Conservation (phyloP, 768 basidiomycete genomes). For the Cubamyces sp. region DNA sequence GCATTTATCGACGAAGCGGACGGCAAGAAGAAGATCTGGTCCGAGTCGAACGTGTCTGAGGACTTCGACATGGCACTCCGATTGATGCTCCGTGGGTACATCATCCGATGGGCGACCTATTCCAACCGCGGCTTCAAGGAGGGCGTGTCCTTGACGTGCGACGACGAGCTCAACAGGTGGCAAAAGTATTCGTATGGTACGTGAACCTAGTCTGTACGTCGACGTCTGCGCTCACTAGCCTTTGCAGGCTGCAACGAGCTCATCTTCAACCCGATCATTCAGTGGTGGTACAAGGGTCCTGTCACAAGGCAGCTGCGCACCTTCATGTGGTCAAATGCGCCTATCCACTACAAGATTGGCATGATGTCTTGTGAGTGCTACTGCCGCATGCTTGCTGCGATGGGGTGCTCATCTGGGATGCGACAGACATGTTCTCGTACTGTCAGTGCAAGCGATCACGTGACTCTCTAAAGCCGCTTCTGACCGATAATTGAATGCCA, state of each 20-base stretch:
- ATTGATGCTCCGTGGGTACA: conserved; percentile 66
- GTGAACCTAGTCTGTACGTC: conserved; percentile 10
- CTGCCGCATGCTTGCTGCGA: no score
- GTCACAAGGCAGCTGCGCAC: conserved; percentile 79
- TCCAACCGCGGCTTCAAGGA: conserved; percentile 87
- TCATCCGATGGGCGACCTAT: conserved; percentile 87
- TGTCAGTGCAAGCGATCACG: conserved; percentile 32
- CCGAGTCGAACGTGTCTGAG: conserved; percentile 80
- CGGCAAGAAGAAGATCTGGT: conserved; percentile 76
- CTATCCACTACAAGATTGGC: conserved; percentile 81
- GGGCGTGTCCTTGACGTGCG: conserved; percentile 86
- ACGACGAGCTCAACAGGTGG: conserved; percentile 92
- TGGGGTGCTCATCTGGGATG: no score
- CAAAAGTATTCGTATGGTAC: conserved; percentile 84
- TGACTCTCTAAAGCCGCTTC: not conserved
- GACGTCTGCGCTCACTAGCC: not conserved
- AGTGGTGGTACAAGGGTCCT: conserved; percentile 81
- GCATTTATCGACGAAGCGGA: conserved; percentile 71
- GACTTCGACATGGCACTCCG: conserved; percentile 83
- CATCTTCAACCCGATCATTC: conserved; percentile 80
- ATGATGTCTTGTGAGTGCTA: conserved; percentile 69
- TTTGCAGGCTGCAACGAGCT: conserved; percentile 69
- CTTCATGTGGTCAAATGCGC: conserved; percentile 78
- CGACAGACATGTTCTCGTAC: conserved; percentile 49
- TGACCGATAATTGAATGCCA: not conserved